Evolutionary conservation across 306 rosid genomes (phyloP), one percentile per base, ranked within the genome.

Genomic region (Inga oerstediana): DNA sequence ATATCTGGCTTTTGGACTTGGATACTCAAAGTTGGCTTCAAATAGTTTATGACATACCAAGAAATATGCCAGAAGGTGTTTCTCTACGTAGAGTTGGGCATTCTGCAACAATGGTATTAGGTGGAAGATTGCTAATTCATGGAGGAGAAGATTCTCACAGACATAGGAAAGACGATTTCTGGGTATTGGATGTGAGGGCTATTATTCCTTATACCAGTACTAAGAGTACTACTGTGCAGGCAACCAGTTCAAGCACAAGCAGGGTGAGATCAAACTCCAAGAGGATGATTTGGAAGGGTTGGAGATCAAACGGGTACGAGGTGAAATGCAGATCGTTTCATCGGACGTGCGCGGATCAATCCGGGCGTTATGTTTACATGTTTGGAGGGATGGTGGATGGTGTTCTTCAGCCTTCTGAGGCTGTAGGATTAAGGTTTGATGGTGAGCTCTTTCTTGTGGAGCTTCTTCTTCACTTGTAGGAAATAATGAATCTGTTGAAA

Each of bases 1-100:
- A 95, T 91, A 75, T 95, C 32, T 95, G 99, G 99, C 78, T 95
- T 79, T 87, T 95, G 83, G 93, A 91, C 48, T 10, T 81, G 35
- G 83, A 35, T 79, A 43, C 62, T 45, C 78, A 77, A 20, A 84
- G 77, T 77, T 95, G 99, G 99, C 83, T 90, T 58, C 94, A 92
- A 69, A 80, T 93, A 72, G 22, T 76, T 7, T 92, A 89, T 45
- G 95, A 93, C 74, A 75, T 85, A 27, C 93, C 83, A 67, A 85
- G 24, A 15, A 66, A 82, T 41, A 69, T 41, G 32, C 59, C 76
- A 46, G 76, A 72, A 19, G 59, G 97, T 83, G 89, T 73, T 85
- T 92, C 98, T 70, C 95, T 95, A 17, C 12, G 76, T 5, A 72
- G 76, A 72, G 76, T 72, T 45, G 76, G 76, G 11, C 76, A 72